Base-by-base conservation (phyloP, 768 basidiomycete genomes). In the Psilocybe cubensis region DNA sequence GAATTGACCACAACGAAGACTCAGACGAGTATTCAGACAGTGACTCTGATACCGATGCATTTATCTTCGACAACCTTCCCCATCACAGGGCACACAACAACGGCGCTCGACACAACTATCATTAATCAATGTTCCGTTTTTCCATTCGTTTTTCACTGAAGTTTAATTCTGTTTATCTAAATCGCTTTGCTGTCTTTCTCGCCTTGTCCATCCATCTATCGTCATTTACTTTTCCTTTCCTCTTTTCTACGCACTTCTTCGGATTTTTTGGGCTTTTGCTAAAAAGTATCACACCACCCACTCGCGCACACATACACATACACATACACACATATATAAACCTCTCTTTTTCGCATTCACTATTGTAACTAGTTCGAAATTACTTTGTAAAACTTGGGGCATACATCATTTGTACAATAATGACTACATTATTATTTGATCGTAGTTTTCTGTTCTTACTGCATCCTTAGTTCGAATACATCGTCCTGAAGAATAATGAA, bases 61-160 rank as follows among this genome's bases (percentile, higher is more conserved):
- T 88, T 64, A 76, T 86, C 55, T 88, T 82, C 59, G 86, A 88
- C 70, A 79, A 83, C 17, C 79, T 79, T 43, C 59, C 76, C 38
- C 80, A 77, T 63, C 78, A 71, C 54, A 76, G 66, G 62, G 72
- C 79, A 55, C 76, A 79, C 17, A 38, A 11, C 12, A 85, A 85
- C 67, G 82, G 81, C 21, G 64, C 69, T 38, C 70, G 69, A 45
- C 74, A 70, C 68, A 68, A 72, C 63, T 77, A 72, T 59, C 41
- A 65, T 62, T 55, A 54, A 59, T 45, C 52, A 28, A 48, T 43
- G 59, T 58, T 41, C 35, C 20, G 40, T 56, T 54, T 52, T 41
- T 61, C 58, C 52, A 52, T 57, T 45, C 47, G 51, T 55, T 55
- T 65, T 31, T 48, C 58, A 33, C 42, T 52, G 23, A 44, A 58